Conservation (phyloP, 1,284 basidiomycete species). For the Papiliotrema flavescens region DNA sequence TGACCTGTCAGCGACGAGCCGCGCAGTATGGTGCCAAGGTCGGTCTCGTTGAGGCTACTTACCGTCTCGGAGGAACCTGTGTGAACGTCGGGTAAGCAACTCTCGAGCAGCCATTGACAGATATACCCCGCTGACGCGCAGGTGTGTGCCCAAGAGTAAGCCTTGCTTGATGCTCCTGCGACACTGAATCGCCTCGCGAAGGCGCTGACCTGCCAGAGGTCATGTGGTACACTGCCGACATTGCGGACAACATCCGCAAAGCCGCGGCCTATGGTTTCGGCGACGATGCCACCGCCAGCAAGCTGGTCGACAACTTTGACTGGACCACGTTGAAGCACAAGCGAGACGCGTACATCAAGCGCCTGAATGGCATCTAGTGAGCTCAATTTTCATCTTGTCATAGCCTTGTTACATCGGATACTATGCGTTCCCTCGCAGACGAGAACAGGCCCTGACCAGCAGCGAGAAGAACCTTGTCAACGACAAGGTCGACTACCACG, state of each 20-base stretch:
- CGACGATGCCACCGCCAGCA: conserved; percentile 51
- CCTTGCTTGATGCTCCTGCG: too few species aligned
- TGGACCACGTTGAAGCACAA: conserved; percentile 90
- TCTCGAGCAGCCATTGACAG: neutral
- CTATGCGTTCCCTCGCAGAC: neutral
- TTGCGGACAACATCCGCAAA: conserved; percentile 76
- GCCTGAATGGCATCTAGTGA: conserved; percentile 84
- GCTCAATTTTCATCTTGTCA: conserved; percentile 23
- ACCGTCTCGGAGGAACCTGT: conserved; percentile 86
- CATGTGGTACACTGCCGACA: conserved; percentile 99
- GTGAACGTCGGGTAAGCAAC: conserved; percentile 61
- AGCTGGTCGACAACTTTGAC: conserved; percentile 64
- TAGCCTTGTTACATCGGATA: neutral
- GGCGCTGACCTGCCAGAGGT: conserved; percentile 57
- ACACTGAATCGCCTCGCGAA: too few species aligned
- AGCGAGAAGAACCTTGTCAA: conserved; percentile 75
- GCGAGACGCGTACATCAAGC: conserved; percentile 90
- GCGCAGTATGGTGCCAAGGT: conserved; percentile 92
- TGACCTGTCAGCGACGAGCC: conserved; percentile 67
- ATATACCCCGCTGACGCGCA: conserved; percentile 43
- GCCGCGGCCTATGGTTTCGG: conserved; percentile 73
- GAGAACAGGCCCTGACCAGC: neutral
- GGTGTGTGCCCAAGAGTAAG: conserved; percentile 81
- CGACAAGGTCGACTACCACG: conserved; percentile 85
- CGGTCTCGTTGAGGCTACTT: conserved; percentile 77